Conservation (phyloP, 1,139 yeast species). For the Geotrichum phurueaensis region DNA sequence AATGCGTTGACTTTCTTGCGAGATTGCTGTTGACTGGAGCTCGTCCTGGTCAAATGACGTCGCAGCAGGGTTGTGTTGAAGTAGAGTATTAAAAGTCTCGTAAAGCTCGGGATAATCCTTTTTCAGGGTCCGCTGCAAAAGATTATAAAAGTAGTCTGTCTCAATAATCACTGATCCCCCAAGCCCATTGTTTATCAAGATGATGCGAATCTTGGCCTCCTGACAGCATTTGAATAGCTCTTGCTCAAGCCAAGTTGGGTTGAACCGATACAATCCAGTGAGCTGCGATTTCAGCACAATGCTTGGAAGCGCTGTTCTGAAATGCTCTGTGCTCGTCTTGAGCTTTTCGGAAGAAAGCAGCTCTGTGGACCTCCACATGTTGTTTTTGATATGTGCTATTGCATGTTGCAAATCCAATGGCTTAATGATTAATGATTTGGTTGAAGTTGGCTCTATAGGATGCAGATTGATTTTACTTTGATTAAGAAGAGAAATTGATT, state of each 20-base stretch:
- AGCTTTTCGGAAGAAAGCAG: neutral
- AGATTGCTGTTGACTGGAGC: neutral
- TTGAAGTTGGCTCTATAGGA: neutral
- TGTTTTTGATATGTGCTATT: neutral
- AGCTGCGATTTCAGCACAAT: slow-evolving; percentile 4
- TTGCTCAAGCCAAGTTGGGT: neutral
- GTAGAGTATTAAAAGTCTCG: neutral
- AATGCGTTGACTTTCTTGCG: neutral
- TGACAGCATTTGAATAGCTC: neutral
- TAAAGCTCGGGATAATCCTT: neutral
- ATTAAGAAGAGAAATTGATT: neutral
- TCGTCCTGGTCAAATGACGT: neutral
- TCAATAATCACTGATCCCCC: slow-evolving; percentile 3
- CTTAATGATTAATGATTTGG: neutral
- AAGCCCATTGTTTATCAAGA: slow-evolving; percentile 4
- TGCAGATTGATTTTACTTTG: neutral
- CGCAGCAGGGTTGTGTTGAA: neutral
- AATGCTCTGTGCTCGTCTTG: neutral
- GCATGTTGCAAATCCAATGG: neutral
- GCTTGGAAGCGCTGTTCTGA: neutral
- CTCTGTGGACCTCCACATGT: neutral
- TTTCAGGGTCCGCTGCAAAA: neutral
- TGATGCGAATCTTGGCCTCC: neutral
- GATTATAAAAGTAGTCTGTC: neutral
- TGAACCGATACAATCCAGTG: neutral